Evolutionary conservation across 371 early-diverging fungal species (phyloP).

Genomic region (Syncephalastrum sp.): DNA sequence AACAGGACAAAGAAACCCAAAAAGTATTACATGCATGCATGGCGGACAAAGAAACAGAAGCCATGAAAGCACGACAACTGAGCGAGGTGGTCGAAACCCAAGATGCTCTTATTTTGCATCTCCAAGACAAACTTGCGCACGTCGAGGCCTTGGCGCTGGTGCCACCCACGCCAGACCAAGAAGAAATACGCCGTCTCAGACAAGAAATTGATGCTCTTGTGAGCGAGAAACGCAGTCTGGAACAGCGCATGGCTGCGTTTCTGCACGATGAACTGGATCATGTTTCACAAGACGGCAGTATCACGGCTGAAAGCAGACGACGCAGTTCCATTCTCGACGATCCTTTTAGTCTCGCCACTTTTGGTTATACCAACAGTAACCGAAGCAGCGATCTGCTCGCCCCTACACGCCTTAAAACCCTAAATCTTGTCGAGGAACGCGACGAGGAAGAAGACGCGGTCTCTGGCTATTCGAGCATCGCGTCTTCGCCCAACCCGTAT

Average conservation of each 20-base stretch:
- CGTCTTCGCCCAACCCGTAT: slow-evolving; percentile 7
- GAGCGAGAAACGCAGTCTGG: slow-evolving; percentile 12
- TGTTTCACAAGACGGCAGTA: no score
- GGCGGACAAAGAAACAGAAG: slow-evolving; percentile 12
- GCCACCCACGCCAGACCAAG: no score
- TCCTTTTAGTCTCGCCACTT: no score
- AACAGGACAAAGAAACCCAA: slow-evolving; percentile 11
- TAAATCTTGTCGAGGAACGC: slow-evolving; percentile 12
- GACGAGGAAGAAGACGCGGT: slow-evolving; percentile 15
- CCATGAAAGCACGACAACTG: slow-evolving; percentile 21
- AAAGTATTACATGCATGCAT: background rate
- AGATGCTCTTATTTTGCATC: slow-evolving; percentile 18
- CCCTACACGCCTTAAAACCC: background rate
- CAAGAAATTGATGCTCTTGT: slow-evolving; percentile 12
- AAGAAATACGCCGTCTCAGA: background rate
- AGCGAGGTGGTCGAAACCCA: slow-evolving; percentile 25
- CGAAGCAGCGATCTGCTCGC: no score
- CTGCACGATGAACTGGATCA: slow-evolving; percentile 15
- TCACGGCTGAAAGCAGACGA: no score
- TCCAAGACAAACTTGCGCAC: no score
- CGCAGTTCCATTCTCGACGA: no score
- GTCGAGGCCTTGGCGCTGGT: no score
- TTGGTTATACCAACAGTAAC: no score
- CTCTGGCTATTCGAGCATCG: slow-evolving; percentile 12
- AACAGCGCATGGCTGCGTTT: slow-evolving; percentile 16